Evolutionary conservation across 2,329 filamentous ascomycete species (phyloP), one percentile per base, ranked within the genome.

Genomic region (Lojkania enalia): DNA sequence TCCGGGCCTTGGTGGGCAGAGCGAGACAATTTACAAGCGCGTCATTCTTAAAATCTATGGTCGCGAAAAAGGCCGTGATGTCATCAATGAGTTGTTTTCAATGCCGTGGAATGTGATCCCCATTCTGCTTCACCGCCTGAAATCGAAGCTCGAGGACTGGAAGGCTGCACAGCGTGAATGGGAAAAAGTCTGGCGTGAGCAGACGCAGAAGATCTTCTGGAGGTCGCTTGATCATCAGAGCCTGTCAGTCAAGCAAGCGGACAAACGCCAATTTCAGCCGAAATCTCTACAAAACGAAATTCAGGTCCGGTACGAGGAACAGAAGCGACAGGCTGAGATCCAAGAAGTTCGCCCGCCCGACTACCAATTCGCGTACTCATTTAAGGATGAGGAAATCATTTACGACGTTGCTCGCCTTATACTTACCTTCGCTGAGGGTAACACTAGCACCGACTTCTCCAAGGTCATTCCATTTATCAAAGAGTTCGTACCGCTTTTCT

Each of bases 1-100:
- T 1, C 79, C 83, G 13, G 90, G 88, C 7, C 82, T 97, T 32
- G 91, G 90, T 47, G 92, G 94, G 0, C 90, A 95, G 61, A 96
- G 90, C 71, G 90, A 94, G 52, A 94, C 92, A 0, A 96, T 99
- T 62, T 96, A 96, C 72, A 94, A 95, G 74, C 87, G 94, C 3
- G 90, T 97, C 15, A 87, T 96, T 62, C 96, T 96, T 80, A 99
- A 99, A 74, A 86, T 99, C 11, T 99, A 99, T 57, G 91, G 91
- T 14, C 77, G 82, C 6, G 90, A 96, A 35, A 84, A 84, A 52
- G 94, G 94, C 12, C 83, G 85, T 31, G 85, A 90, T 41, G 90
- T 97, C 35, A 88, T 96, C 43, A 85, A 87, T 39, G 87, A 95
- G 62, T 84, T 99, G 73, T 95, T 95, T 66, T 78, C 79, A 31